Evolutionary conservation across 2,329 filamentous ascomycete species (phyloP).

Genomic region (Fusarium zealandicum): DNA sequence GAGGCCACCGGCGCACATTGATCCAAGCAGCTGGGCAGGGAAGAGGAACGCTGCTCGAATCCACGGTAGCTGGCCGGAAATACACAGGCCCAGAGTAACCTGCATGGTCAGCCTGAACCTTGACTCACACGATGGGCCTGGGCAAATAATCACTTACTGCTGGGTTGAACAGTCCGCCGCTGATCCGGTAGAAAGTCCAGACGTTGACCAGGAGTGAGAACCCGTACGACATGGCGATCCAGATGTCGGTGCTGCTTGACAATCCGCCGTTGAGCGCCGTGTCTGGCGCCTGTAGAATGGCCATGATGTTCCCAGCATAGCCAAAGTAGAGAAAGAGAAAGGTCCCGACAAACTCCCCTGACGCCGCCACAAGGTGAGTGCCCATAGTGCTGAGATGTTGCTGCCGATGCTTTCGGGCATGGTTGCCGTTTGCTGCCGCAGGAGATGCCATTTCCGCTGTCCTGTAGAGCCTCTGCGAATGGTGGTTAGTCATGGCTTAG

Average conservation of each 20-base stretch:
- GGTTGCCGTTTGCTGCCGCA: neutral
- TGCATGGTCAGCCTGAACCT: slow-evolving; percentile 1
- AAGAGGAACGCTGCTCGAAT: slow-evolving; percentile 51
- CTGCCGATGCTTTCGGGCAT: neutral
- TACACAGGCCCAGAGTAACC: slow-evolving; percentile 35
- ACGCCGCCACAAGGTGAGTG: slow-evolving; percentile 33
- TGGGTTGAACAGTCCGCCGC: slow-evolving; percentile 55
- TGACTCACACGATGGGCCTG: accelerated
- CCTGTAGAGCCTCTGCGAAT: neutral
- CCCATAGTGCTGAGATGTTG: slow-evolving; percentile 27
- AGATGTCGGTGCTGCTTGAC: slow-evolving; percentile 27
- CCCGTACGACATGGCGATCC: slow-evolving; percentile 33
- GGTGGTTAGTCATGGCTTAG: neutral
- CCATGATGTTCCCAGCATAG: slow-evolving; percentile 36
- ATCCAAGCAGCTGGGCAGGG: slow-evolving; percentile 61
- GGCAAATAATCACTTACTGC: slow-evolving; percentile 11
- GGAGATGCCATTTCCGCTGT: slow-evolving; percentile 13
- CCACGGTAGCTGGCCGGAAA: slow-evolving; percentile 31
- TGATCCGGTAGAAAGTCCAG: slow-evolving; percentile 62
- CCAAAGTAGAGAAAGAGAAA: slow-evolving; percentile 38
- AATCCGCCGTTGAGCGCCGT: slow-evolving; percentile 10
- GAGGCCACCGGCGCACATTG: slow-evolving; percentile 63
- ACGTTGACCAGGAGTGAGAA: slow-evolving; percentile 57
- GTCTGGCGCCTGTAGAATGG: slow-evolving; percentile 21
- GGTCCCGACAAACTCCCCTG: slow-evolving; percentile 31